These are phyloP conservation scores for Exophiala dermatitidis DNA, from an alignment of 2,329 filamentous ascomycete species.

Conservation along the genomic window DNA sequence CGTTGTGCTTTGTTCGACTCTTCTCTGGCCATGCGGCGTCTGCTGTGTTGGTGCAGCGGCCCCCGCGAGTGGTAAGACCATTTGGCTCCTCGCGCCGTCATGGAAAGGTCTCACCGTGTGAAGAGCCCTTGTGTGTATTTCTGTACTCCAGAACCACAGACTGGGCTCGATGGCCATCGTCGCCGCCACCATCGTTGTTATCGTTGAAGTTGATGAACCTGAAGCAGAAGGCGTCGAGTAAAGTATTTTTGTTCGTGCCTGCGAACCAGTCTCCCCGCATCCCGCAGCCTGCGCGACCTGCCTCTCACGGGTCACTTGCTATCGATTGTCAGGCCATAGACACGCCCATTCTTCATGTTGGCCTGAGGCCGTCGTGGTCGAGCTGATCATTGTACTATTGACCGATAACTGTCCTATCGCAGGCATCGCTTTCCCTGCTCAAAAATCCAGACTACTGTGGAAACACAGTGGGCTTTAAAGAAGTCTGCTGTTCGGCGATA, in stretches of 20 bases:
- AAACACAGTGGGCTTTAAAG: no score
- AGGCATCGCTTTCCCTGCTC: no score
- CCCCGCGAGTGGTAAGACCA: neutral
- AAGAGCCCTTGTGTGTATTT: neutral
- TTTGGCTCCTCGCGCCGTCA: neutral
- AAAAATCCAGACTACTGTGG: no score
- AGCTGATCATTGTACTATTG: no score
- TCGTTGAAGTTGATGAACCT: neutral
- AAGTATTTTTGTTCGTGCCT: neutral
- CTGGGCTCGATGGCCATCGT: neutral
- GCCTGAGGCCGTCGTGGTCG: no score
- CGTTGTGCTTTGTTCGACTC: constrained; percentile 6
- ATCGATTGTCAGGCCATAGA: neutral
- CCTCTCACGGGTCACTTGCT: neutral
- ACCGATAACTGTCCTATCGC: no score
- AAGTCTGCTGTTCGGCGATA: neutral
- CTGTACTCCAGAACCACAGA: neutral
- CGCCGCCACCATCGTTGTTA: neutral
- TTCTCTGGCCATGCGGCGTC: constrained; percentile 9
- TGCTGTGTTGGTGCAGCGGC: constrained; percentile 5
- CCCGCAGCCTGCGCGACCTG: neutral
- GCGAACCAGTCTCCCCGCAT: neutral
- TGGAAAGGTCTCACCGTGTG: neutral
- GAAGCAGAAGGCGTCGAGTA: neutral
- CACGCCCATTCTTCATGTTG: neutral